Evolutionary conservation across 208 protist species (phyloP), one percentile per base, ranked within the genome.

Genomic region (Borovskyia barvae): DNA sequence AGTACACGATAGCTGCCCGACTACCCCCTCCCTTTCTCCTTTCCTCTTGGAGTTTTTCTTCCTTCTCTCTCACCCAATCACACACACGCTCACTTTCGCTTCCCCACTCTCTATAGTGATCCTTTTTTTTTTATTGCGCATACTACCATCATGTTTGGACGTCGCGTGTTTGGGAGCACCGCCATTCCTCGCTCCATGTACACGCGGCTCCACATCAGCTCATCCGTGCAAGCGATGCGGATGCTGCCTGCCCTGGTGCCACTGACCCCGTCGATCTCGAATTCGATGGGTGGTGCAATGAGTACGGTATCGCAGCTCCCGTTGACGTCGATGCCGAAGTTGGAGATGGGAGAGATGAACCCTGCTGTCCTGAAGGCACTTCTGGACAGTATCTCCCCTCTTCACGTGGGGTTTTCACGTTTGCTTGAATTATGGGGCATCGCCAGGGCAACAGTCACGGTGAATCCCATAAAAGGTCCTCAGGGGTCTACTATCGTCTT

Each of bases 361-460:
- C 72, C 72, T 17, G 53, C 75, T 6, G 39, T 79, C 12, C 60
- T 89, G 22, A 60, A 64, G 51, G 49, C 68, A 5, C 74, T 86
- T 30, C 35, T 89, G 15, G 78, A 85, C 41, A 78, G 52, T 39
- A 66, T 90, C 15, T 70, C 71, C 9, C 72, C 67, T 14, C 30
- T 75, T 12, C 67, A 83, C 40, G 54, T 86, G 17, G 74, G 77
- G 6, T 85, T 82, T 82, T 66, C 82, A 46, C 66, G 65, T 32
- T 79, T 90, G 72, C 58, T 93, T 45, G 87, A 93, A 88, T 93
- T 93, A 90, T 90, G 80, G 80, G 75, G 80, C 62, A 89, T 89
- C 46, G 66, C 61, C 32, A 78, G 83, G 45, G 62, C 66, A 66
- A 71, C 60, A 9, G 51, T 61, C 35, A 62, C 67, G 60, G 54